phyloP scores from a whole-genome alignment of 768 basidiomycete genomes.

The Filobasidium floriforme region DNA sequence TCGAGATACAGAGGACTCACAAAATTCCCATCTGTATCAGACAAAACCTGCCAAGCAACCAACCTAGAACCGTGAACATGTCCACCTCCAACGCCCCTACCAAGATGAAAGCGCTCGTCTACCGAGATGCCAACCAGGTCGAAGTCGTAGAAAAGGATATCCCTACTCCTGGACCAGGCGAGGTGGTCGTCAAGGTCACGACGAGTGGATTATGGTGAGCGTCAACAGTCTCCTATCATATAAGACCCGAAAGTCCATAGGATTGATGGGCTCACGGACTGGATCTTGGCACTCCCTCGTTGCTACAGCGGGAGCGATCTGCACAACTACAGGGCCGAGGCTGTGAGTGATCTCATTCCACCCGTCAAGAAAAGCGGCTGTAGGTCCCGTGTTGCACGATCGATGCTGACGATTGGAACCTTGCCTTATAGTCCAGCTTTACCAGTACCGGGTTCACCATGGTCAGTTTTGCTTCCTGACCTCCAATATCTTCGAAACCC shows the following conservation, averaged over 20 bases:
- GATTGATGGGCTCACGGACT: too few species aligned
- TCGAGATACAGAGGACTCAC: too few species aligned
- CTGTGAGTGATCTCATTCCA: slow-evolving; percentile 15
- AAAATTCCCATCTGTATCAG: too few species aligned
- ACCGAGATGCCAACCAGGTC: slow-evolving; percentile 13
- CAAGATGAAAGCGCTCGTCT: slow-evolving; percentile 23
- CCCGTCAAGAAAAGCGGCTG: too few species aligned
- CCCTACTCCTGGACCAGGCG: slow-evolving; percentile 14
- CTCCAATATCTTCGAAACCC: too few species aligned
- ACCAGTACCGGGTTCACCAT: slow-evolving; percentile 20
- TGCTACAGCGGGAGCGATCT: slow-evolving; percentile 17
- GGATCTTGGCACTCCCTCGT: too few species aligned
- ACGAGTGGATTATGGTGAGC: slow-evolving; percentile 23
- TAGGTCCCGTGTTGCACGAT: too few species aligned
- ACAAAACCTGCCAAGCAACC: too few species aligned
- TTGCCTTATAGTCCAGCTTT: not conserved
- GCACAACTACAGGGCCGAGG: slow-evolving; percentile 18
- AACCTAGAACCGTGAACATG: not conserved
- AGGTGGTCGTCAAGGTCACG: slow-evolving; percentile 23
- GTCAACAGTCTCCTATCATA: too few species aligned
- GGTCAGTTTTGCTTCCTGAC: too few species aligned
- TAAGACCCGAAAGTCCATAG: too few species aligned
- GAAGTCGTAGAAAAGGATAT: slow-evolving; percentile 21
- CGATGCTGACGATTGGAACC: not conserved
- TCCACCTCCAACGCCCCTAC: too few species aligned